Conservation (phyloP, 306 rosid species). For the Morella rubra region DNA sequence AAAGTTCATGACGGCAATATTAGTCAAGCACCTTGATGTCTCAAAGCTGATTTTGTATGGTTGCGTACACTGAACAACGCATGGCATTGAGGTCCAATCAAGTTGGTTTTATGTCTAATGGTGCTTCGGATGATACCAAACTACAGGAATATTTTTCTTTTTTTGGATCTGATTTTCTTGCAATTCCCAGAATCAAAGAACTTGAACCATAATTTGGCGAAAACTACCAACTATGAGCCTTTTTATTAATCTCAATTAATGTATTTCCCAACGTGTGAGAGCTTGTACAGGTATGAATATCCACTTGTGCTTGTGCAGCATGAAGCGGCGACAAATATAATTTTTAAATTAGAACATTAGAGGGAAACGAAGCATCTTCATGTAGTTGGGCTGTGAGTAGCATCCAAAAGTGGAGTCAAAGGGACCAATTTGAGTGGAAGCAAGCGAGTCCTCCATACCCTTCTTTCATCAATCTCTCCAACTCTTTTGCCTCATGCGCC, state of each 20-base stretch:
- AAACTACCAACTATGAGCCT: constrained; percentile 19
- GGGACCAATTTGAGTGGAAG: constrained; percentile 74
- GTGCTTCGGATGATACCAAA: not conserved
- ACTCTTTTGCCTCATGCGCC: constrained; percentile 71
- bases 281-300: constrained; percentile 59
- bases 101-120: not conserved
- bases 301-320: constrained; percentile 43
- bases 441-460: constrained; percentile 63
- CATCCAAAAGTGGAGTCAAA: constrained; percentile 66
- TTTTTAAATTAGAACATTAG: constrained; percentile 27
- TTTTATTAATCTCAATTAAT: constrained; percentile 39
- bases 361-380: constrained; percentile 41
- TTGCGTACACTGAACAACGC: not conserved
- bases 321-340: constrained; percentile 49
- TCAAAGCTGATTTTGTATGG: too few relatives aligned
- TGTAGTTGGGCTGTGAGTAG: constrained; percentile 43
- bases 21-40: not conserved
- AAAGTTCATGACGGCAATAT: not conserved
- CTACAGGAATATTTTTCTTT: too few relatives aligned
- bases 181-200: not conserved
- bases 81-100: constrained; percentile 25
- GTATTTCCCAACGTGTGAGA: constrained; percentile 32
- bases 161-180: not conserved
- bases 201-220: not conserved
- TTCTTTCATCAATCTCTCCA: constrained; percentile 60